These are phyloP conservation scores for Porodaedalea pini DNA, from an alignment of 1,284 basidiomycete species.

Conservation along the genomic window DNA sequence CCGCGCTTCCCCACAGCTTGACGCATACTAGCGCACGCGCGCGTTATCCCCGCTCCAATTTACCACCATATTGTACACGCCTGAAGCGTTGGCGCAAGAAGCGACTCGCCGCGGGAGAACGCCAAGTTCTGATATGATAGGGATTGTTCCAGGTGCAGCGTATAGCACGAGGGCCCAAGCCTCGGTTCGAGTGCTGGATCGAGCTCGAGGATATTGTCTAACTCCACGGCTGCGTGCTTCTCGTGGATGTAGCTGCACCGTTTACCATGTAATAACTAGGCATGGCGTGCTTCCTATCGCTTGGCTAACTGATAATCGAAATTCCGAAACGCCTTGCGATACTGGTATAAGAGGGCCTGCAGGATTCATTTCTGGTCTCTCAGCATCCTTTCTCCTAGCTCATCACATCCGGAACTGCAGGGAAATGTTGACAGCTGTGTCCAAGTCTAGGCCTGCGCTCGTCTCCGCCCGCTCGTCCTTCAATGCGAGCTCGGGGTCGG, in stretches of 20 bases:
- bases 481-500: neutral
- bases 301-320: neutral
- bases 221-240: conserved; percentile 2
- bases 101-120: neutral
- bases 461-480: neutral
- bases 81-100: neutral
- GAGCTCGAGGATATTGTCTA: neutral
- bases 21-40: too few relatives aligned
- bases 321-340: neutral
- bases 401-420: neutral
- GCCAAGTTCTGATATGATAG: neutral
- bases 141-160: too few relatives aligned
- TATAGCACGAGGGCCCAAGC: neutral
- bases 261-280: neutral
- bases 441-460: neutral
- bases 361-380: too few relatives aligned
- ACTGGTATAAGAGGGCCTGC: neutral
- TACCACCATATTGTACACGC: neutral
- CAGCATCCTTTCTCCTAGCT: too few relatives aligned
- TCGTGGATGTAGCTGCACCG: neutral
- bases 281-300: conserved; percentile 2
- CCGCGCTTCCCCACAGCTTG: neutral
- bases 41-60: neutral
- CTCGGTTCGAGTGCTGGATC: neutral
- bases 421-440: neutral